A percentile compares a stretch with the other conserved stretches of the same genome.
phyloP scores from a whole-genome alignment of 2,329 filamentous ascomycete species.

The Botrytis deweyae region DNA sequence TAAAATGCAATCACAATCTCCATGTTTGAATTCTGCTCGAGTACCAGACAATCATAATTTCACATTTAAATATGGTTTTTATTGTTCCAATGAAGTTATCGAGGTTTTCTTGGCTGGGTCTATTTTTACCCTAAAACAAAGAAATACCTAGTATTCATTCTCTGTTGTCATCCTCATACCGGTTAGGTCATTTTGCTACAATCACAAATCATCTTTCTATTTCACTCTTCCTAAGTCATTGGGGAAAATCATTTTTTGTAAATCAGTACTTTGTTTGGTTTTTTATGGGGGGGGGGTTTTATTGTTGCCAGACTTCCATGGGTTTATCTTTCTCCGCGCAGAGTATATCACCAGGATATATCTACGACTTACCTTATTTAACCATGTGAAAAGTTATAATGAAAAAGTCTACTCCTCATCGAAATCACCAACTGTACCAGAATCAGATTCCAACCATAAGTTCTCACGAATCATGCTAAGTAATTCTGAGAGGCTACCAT shows the following conservation, averaged over 20 bases:
- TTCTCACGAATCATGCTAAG: not conserved
- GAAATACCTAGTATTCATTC: not conserved
- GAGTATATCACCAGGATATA: not conserved
- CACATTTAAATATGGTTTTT: not conserved
- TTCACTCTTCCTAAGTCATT: not conserved
- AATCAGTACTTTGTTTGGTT: not conserved
- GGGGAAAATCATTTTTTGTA: not conserved
- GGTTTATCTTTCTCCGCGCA: not conserved
- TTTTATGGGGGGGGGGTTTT: not conserved
- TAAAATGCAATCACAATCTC: not conserved
- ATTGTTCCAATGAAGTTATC: not conserved
- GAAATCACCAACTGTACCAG: not conserved
- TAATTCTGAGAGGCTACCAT: not conserved
- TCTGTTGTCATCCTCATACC: not conserved
- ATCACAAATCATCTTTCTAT: not conserved
- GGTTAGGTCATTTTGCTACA: not conserved
- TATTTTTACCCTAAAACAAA: not conserved
- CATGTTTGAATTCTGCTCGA: not conserved
- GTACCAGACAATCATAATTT: not conserved
- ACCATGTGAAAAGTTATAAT: not conserved
- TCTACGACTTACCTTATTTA: not conserved
- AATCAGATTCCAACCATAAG: not conserved
- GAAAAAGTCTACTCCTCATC: not conserved
- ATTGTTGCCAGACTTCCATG: not conserved
- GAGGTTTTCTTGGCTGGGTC: not conserved